A percentile compares a stretch with the other conserved stretches of the same genome.
These are phyloP conservation scores for Penicillium concentricum DNA, from an alignment of 2,329 filamentous ascomycete species.

Conservation along the genomic window DNA sequence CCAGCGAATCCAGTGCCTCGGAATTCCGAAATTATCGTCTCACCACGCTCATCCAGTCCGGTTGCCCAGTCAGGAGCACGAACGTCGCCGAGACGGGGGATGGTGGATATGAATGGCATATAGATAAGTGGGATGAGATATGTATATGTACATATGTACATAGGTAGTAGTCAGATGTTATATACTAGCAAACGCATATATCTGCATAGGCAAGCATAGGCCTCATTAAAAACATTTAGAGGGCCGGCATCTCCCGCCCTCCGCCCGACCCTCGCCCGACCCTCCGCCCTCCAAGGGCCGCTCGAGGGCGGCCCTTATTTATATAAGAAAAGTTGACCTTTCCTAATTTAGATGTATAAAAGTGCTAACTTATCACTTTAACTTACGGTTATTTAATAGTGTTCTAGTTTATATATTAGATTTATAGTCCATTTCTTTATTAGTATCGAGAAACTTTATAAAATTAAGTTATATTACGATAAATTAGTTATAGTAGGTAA, in stretches of 20 bases:
- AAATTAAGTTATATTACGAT: too few relatives aligned
- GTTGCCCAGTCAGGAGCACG: slow-evolving; percentile 2
- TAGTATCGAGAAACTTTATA: too few relatives aligned
- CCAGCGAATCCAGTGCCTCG: slow-evolving; percentile 14
- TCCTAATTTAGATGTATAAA: background rate
- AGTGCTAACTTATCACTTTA: background rate
- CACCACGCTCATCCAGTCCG: slow-evolving; percentile 8
- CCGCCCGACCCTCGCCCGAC: too few relatives aligned
- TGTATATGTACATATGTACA: background rate
- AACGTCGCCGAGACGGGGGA: background rate
- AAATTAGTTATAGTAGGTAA: too few relatives aligned
- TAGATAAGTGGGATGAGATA: background rate
- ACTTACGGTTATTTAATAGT: background rate
- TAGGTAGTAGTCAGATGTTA: background rate
- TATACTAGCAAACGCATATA: background rate
- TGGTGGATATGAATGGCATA: background rate
- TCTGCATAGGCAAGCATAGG: too few relatives aligned
- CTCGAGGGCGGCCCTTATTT: background rate
- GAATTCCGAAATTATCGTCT: slow-evolving; percentile 15
- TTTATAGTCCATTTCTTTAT: too few relatives aligned
- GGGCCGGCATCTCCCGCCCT: too few relatives aligned
- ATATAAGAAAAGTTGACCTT: background rate
- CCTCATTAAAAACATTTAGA: too few relatives aligned
- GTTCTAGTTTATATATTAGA: too few relatives aligned
- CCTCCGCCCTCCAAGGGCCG: too few relatives aligned